Conservation (phyloP, 345 rosid genomes). For the Eucalyptus cloeziana region DNA sequence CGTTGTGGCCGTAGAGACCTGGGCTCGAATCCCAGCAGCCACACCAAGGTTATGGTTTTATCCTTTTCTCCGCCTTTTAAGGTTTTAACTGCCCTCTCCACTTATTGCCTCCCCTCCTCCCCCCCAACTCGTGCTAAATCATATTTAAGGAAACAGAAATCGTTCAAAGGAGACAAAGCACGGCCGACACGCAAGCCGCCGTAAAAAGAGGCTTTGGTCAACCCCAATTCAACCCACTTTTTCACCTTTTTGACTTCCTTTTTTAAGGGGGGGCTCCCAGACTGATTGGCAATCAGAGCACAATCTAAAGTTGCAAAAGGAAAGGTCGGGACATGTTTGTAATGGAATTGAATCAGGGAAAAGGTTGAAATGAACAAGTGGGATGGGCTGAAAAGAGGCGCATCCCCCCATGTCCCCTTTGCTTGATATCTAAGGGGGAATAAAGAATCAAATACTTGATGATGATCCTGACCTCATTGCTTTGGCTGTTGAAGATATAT, state of each 20-base stretch:
- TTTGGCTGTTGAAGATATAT: background rate
- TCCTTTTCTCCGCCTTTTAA: background rate
- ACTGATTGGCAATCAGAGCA: background rate
- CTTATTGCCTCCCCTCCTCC: no score
- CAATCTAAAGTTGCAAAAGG: background rate
- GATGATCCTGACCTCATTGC: background rate
- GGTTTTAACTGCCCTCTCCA: background rate
- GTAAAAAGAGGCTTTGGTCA: background rate
- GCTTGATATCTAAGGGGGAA: background rate
- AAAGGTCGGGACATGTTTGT: background rate
- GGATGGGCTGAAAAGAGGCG: background rate
- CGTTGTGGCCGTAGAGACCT: constrained; percentile 93
- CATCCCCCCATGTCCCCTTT: background rate
- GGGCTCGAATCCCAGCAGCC: constrained; percentile 96
- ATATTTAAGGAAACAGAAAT: background rate
- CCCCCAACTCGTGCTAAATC: background rate
- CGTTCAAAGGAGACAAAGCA: background rate
- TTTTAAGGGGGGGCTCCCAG: background rate
- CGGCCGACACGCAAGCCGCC: background rate
- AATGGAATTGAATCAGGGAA: background rate
- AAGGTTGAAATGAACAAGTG: background rate
- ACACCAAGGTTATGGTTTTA: background rate
- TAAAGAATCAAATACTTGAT: background rate
- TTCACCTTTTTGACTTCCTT: background rate
- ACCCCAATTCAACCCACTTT: background rate